Conservation (phyloP, 2,329 filamentous ascomycete species). For the Botrytis porri region DNA sequence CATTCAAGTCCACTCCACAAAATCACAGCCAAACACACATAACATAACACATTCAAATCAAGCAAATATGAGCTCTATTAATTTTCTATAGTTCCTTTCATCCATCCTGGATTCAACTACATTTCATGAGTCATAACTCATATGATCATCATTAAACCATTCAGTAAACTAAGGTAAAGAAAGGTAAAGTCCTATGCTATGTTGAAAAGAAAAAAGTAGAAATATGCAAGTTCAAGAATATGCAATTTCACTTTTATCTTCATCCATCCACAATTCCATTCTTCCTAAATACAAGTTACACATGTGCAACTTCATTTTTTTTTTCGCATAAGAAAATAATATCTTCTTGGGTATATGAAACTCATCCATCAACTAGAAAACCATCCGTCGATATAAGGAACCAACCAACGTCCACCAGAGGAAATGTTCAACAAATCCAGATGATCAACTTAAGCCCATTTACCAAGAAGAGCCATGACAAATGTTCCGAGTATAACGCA, state of each 20-base stretch:
- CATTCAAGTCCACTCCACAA: background rate
- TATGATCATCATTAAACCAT: background rate
- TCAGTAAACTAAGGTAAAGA: background rate
- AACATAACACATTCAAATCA: background rate
- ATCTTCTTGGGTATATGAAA: conserved; percentile 3
- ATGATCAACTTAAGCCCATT: conserved; percentile 42
- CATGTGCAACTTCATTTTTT: background rate
- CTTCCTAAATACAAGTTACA: background rate
- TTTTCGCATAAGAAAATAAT: background rate
- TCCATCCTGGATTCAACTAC: background rate
- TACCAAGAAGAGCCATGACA: conserved; percentile 50
- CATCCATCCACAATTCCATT: background rate
- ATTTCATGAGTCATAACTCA: conserved; percentile 9
- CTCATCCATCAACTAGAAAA: background rate
- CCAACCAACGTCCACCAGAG: background rate
- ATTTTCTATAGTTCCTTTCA: background rate
- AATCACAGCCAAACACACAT: background rate
- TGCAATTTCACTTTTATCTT: background rate
- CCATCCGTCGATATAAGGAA: background rate
- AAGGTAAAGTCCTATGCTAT: background rate
- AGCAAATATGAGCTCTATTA: conserved; percentile 4
- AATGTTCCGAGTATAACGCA: conserved; percentile 44
- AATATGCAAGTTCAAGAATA: background rate
- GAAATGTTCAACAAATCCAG: background rate
- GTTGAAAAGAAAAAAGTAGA: background rate